Evolutionary conservation across 2,329 filamentous ascomycete species (phyloP), one percentile per base, ranked within the genome.

Genomic region (Hymenoscyphus infarciens): DNA sequence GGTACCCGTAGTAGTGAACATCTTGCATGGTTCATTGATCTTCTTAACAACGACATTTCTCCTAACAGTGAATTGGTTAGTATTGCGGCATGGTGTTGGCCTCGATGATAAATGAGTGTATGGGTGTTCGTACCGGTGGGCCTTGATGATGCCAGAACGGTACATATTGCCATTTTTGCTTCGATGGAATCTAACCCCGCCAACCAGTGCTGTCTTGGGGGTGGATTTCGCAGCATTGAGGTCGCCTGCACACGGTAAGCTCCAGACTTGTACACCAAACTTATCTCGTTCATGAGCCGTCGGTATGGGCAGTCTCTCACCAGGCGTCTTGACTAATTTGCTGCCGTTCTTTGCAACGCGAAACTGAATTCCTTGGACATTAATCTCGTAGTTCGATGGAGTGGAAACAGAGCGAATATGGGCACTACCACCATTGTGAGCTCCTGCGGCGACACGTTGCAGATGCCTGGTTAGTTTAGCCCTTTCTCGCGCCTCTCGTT

Each of bases 131-230:
- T 85, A 94, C 90, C 85, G 87, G 75, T 91, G 89, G 66, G 87
- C 87, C 74, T 88, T 87, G 64, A 94, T 83, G 61, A 92, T 82
- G 66, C 89, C 87, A 71, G 89, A 83, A 61, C 91, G 88, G 72
- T 93, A 89, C 29, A 97, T 83, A 70, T 96, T 97, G 65, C 92
- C 92, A 69, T 88, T 89, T 75, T 94, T 96, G 76, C 91, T 96
- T 68, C 92, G 85, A 71, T 91, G 83, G 74, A 96, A 97, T 67
- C 84, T 87, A 70, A 96, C 90, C 52, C 91, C 91, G 59, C 89
- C 90, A 64, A 96, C 80, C 5, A 80, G 78, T 49, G 88, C 83
- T 66, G 82, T 84, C 76, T 92, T 95, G 0, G 92, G 92, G 1
- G 92, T 96, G 56, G 82, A 80, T 60, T 83, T 85, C 60, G 84